These are phyloP conservation scores for Vaccinium corymbosum DNA, from an alignment of 148 eudicot species.

Conservation along the genomic window DNA sequence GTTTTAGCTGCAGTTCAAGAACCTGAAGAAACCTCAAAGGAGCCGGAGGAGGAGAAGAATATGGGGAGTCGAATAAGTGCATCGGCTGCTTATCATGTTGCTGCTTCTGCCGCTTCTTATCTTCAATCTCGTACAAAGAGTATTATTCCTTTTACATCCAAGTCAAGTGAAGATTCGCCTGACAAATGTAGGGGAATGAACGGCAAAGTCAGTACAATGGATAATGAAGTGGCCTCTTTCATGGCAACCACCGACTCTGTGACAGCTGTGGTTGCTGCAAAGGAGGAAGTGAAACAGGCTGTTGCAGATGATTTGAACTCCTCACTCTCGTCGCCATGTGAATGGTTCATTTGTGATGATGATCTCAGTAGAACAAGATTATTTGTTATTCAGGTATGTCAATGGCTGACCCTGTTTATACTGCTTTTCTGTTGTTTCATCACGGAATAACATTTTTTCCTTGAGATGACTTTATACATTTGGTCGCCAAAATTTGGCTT, in stretches of 20 bases:
- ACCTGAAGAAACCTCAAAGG: slow-evolving; percentile 18
- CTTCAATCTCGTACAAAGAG: slow-evolving; percentile 65
- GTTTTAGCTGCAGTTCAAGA: slow-evolving; percentile 27
- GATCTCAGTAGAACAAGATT: slow-evolving; percentile 69
- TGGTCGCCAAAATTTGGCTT: background rate
- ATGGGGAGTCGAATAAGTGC: slow-evolving; percentile 43
- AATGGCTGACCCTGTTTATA: background rate
- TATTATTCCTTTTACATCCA: slow-evolving; percentile 52
- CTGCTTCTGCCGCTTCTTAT: slow-evolving; percentile 92
- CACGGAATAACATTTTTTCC: background rate
- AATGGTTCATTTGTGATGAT: slow-evolving; percentile 94
- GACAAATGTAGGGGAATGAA: slow-evolving; percentile 16
- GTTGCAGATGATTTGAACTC: slow-evolving; percentile 94
- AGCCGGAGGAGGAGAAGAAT: slow-evolving; percentile 29
- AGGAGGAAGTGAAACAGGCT: slow-evolving; percentile 97
- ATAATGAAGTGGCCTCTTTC: slow-evolving; percentile 67
- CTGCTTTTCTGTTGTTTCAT: background rate
- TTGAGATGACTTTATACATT: background rate
- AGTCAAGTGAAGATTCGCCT: slow-evolving; percentile 13
- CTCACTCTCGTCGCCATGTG: slow-evolving; percentile 72
- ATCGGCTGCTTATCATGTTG: slow-evolving; percentile 70
- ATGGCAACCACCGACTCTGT: slow-evolving; percentile 90
- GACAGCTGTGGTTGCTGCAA: slow-evolving; percentile 92
- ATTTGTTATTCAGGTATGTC: slow-evolving; percentile 80
- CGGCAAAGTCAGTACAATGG: slow-evolving; percentile 24